A percentile compares a stretch with the other conserved stretches of the same genome.
These are phyloP conservation scores for Salix purpurea DNA, from an alignment of 345 rosid genomes.

Conservation along the genomic window DNA sequence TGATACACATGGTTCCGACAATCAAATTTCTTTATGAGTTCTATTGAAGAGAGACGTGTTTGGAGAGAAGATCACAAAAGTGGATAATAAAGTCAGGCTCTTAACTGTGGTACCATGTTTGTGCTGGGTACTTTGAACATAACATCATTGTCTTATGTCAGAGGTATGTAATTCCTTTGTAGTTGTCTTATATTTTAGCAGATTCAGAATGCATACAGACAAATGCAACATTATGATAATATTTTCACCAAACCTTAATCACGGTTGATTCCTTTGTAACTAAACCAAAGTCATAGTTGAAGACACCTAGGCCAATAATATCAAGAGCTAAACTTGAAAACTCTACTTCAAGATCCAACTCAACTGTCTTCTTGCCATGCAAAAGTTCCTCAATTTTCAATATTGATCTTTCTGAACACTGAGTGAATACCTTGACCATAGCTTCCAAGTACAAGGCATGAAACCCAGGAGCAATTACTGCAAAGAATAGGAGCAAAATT, in stretches of 20 bases:
- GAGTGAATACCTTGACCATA: conserved; percentile 71
- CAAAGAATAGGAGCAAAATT: neutral
- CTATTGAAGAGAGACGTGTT: too few species aligned
- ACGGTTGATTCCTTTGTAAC: conserved; percentile 91
- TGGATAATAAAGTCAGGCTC: too few species aligned
- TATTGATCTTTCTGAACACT: conserved; percentile 71
- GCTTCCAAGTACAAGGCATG: conserved; percentile 79
- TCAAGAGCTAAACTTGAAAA: conserved; percentile 92
- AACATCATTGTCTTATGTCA: too few species aligned
- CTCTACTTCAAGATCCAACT: conserved; percentile 88
- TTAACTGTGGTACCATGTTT: too few species aligned
- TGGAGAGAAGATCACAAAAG: too few species aligned
- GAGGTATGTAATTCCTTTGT: too few species aligned
- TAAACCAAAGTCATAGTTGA: conserved; percentile 90
- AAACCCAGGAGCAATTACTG: conserved; percentile 91
- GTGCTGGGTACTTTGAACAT: too few species aligned
- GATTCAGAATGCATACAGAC: neutral
- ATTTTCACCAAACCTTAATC: conserved; percentile 55
- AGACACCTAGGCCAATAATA: conserved; percentile 90
- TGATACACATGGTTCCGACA: too few species aligned
- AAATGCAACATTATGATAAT: too few species aligned
- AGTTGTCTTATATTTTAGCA: neutral
- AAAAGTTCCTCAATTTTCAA: conserved; percentile 64
- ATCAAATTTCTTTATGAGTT: too few species aligned
- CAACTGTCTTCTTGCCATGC: conserved; percentile 41